These are phyloP conservation scores for Lasiodiplodia hormozganensis DNA, from an alignment of 2,329 filamentous ascomycete species.

Conservation along the genomic window DNA sequence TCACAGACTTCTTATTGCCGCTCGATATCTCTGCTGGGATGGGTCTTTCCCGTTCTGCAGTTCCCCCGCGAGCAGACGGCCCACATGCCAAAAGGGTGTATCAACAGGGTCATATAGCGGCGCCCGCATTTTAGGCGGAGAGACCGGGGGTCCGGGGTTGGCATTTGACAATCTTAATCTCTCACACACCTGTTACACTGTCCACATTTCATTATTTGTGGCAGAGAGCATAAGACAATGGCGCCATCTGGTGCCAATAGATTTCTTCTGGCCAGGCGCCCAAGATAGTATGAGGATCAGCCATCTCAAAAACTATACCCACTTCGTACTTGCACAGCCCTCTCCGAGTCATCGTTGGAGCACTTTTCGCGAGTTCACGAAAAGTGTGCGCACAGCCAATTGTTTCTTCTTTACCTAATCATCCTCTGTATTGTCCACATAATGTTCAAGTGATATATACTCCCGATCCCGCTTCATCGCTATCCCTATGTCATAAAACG, in stretches of 20 bases:
- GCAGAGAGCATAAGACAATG: neutral
- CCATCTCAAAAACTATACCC: neutral
- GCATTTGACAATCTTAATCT: neutral
- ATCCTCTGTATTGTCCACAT: neutral
- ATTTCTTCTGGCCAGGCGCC: neutral
- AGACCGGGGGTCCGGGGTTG: neutral
- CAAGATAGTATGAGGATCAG: neutral
- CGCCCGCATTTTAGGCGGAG: neutral
- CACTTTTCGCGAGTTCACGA: too few species aligned
- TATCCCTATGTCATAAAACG: neutral
- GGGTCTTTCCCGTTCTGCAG: neutral
- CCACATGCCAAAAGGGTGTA: neutral
- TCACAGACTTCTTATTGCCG: neutral
- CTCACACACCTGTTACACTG: neutral
- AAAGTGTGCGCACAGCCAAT: too few species aligned
- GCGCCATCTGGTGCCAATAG: neutral
- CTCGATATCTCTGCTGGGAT: neutral
- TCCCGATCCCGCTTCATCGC: neutral
- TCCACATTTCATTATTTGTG: neutral
- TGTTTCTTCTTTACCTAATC: neutral
- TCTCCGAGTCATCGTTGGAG: neutral
- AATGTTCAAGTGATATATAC: neutral
- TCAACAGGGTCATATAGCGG: neutral
- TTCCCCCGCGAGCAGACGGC: neutral
- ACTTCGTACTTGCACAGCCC: neutral